Evolutionary conservation across 768 basidiomycete species (phyloP).

Genomic region (Leccinum barrowsii): DNA sequence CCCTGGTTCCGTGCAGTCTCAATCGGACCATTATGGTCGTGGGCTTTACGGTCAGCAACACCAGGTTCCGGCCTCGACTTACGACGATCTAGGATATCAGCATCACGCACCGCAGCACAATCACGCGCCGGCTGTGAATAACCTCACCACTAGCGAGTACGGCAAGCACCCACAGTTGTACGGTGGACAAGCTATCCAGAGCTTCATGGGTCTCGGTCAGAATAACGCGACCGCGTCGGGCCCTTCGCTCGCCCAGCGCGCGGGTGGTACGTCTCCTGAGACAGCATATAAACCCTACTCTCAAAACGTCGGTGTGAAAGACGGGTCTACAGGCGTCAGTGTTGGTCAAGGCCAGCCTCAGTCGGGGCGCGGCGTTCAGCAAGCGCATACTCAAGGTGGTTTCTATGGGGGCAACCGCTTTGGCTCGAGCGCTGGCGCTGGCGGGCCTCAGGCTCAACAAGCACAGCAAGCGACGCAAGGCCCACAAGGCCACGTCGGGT

Average conservation of each 20-base stretch:
- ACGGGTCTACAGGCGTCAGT: constrained; percentile 47
- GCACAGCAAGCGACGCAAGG: constrained; percentile 34
- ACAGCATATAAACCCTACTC: constrained; percentile 74
- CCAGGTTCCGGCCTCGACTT: constrained; percentile 42
- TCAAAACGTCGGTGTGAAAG: constrained; percentile 50
- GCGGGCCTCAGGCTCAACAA: constrained; percentile 49
- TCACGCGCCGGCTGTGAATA: constrained; percentile 43
- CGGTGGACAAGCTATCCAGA: constrained; percentile 59
- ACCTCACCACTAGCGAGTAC: constrained; percentile 41
- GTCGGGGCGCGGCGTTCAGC: constrained; percentile 43
- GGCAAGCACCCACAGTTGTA: constrained; percentile 44
- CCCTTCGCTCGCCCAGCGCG: constrained; percentile 42
- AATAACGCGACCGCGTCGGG: constrained; percentile 40
- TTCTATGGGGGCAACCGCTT: constrained; percentile 47
- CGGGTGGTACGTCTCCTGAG: constrained; percentile 61
- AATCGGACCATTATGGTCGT: constrained; percentile 60
- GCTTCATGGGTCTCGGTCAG: constrained; percentile 65
- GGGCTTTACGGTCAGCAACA: constrained; percentile 62
- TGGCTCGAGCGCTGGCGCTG: constrained; percentile 38
- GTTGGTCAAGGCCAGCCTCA: constrained; percentile 36
- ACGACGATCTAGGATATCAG: constrained; percentile 52
- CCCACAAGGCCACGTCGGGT: constrained; percentile 44
- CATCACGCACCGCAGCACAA: constrained; percentile 57
- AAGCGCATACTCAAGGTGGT: constrained; percentile 39
- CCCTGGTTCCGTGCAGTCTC: constrained; percentile 47